phyloP scores from a whole-genome alignment of 345 rosid species.

The Anacardium occidentale region DNA sequence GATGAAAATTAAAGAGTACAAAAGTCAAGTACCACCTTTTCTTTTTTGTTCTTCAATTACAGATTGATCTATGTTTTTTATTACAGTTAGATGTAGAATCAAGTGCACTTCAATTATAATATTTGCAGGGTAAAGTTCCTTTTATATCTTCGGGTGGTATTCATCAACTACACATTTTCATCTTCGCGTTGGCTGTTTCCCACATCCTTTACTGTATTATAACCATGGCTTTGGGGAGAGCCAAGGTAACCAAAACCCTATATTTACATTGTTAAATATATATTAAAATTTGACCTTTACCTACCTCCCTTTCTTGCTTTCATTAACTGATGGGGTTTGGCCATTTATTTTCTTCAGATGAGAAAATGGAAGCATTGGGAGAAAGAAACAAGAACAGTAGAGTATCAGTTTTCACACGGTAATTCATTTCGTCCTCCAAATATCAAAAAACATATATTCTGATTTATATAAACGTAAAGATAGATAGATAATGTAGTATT shows the following conservation, averaged over 20 bases:
- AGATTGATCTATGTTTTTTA: neutral
- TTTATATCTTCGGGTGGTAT: slow-evolving; percentile 79
- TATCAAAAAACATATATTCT: no score
- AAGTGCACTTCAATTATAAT: neutral
- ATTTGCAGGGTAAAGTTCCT: slow-evolving; percentile 64
- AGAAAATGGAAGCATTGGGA: slow-evolving; percentile 90
- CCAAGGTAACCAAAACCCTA: slow-evolving; percentile 46
- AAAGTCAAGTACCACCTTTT: no score
- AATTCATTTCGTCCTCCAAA: no score
- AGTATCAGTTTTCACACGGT: slow-evolving; percentile 79
- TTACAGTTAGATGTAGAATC: neutral
- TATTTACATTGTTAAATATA: neutral
- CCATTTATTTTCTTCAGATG: slow-evolving; percentile 52
- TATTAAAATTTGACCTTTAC: neutral
- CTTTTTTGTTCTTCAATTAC: no score
- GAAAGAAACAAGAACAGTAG: slow-evolving; percentile 74
- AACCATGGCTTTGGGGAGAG: slow-evolving; percentile 69
- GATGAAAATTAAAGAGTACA: no score
- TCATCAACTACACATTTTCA: slow-evolving; percentile 90
- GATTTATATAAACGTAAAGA: no score
- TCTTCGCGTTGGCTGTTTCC: slow-evolving; percentile 75
- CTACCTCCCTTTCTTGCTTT: neutral
- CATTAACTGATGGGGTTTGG: neutral
- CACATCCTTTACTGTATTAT: slow-evolving; percentile 76
- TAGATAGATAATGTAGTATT: no score